Evolutionary conservation across 495 filamentous ascomycete genomes (phyloP).

Genomic region (Xylaria flabelliformis): DNA sequence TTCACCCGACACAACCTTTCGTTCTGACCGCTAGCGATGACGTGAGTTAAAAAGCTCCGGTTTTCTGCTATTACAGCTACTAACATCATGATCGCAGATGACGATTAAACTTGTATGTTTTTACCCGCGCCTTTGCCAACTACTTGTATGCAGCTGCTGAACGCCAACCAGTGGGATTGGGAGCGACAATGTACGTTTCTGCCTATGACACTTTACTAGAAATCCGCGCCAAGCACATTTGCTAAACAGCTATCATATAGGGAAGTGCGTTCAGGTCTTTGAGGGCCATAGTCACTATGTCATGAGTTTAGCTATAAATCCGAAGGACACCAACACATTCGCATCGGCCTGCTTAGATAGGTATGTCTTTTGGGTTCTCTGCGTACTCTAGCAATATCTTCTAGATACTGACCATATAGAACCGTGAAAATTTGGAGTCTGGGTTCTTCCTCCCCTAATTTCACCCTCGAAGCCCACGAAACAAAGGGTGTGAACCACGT

Average conservation of each 20-base stretch:
- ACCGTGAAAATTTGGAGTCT: constrained; percentile 99
- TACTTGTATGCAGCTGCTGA: constrained; percentile 12
- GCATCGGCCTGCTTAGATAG: constrained; percentile 91
- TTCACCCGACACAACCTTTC: constrained; percentile 97
- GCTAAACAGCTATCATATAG: constrained; percentile 9
- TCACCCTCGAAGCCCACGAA: constrained; percentile 95
- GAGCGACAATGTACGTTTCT: constrained; percentile 73
- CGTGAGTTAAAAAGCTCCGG: constrained; percentile 89
- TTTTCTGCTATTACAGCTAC: neutral
- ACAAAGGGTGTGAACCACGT: constrained; percentile 98
- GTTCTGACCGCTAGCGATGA: constrained; percentile 98
- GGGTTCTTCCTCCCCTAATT: constrained; percentile 87
- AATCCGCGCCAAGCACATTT: neutral
- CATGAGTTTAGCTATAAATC: constrained; percentile 99
- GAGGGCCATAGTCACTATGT: constrained; percentile 99
- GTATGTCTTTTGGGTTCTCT: neutral
- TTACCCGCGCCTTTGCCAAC: neutral
- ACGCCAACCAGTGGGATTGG: constrained; percentile 80
- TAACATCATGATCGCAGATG: constrained; percentile 57
- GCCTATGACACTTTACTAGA: neutral
- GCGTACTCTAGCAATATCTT: neutral
- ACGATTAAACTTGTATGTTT: constrained; percentile 77
- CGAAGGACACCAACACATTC: constrained; percentile 98
- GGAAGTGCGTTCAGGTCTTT: constrained; percentile 96
- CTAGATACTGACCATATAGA: constrained; percentile 43